Evolutionary conservation across 2,329 filamentous ascomycete species (phyloP).

Genomic region (Xylariales sp.): DNA sequence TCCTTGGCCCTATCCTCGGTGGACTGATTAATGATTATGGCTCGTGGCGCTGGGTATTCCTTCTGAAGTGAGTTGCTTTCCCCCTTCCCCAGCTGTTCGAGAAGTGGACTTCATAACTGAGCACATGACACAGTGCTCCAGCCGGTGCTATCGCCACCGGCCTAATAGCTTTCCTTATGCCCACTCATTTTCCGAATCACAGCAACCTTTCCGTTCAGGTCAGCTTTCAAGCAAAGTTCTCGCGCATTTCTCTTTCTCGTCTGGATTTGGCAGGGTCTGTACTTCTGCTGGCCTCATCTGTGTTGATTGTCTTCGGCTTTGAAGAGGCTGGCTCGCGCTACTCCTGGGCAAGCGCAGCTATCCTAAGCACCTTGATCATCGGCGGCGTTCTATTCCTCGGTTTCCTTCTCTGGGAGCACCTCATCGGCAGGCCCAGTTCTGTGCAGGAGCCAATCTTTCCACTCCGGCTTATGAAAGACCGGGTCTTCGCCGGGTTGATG

Average conservation of each 20-base stretch:
- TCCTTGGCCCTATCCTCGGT: conserved; percentile 39
- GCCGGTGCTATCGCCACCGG: conserved; percentile 21
- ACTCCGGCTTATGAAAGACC: conserved; percentile 24
- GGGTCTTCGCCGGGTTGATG: conserved; percentile 27
- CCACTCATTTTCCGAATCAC: conserved; percentile 23
- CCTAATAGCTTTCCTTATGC: conserved; percentile 22
- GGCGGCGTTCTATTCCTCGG: conserved; percentile 18
- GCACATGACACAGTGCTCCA: conserved; percentile 27
- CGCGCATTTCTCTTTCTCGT: conserved; percentile 18
- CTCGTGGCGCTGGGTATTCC: conserved; percentile 43
- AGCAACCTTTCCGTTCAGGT: conserved; percentile 2
- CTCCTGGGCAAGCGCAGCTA: conserved; percentile 34
- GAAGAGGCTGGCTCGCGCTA: conserved; percentile 38
- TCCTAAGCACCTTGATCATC: conserved; percentile 27
- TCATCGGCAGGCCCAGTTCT: conserved; percentile 14
- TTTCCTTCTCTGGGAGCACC: conserved; percentile 27
- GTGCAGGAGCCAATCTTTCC: conserved; percentile 32
- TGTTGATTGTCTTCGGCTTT: conserved; percentile 41
- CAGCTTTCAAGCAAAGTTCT: conserved; percentile 20
- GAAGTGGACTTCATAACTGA: too few relatives aligned
- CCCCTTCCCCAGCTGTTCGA: too few relatives aligned
- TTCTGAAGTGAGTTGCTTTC: conserved; percentile 40
- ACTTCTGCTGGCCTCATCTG: conserved; percentile 34
- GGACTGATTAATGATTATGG: conserved; percentile 35
- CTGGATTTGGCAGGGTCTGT: conserved; percentile 29